These are phyloP conservation scores for Astragalus glycyphyllos DNA, from an alignment of 306 rosid species.

Conservation along the genomic window DNA sequence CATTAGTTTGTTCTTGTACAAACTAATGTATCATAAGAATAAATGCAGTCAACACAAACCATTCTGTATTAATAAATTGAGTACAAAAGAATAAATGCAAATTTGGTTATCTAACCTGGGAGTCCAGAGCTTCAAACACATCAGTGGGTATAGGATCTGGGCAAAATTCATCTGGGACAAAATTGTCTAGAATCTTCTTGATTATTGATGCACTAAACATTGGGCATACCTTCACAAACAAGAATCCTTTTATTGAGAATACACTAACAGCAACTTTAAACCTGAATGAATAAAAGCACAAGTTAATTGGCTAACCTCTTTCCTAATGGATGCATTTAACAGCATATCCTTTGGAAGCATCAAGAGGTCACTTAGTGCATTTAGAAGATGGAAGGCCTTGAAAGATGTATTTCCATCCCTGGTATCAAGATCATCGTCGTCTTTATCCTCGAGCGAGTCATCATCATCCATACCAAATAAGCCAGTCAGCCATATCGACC, in stretches of 20 bases:
- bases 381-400: constrained; percentile 85
- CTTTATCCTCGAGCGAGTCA: constrained; percentile 57
- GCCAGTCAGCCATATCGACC: constrained; percentile 96
- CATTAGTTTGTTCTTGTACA: too few relatives aligned
- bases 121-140: constrained; percentile 73
- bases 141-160: constrained; percentile 81
- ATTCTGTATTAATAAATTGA: not conserved
- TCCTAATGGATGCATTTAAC: constrained; percentile 71
- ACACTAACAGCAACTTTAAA: constrained; percentile 5
- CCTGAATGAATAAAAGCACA: constrained; percentile 28
- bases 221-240: constrained; percentile 83
- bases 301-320: constrained; percentile 69
- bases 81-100: constrained; percentile 10
- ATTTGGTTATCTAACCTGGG: constrained; percentile 64
- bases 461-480: constrained; percentile 81
- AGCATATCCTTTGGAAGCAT: constrained; percentile 99
- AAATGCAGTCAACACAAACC: too few relatives aligned
- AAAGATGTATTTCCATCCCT: constrained; percentile 59
- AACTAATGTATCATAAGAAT: too few relatives aligned
- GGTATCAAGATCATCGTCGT: constrained; percentile 50
- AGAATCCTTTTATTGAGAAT: constrained; percentile 31
- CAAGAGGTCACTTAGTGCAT: constrained; percentile 93
- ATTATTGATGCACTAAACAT: constrained; percentile 76
- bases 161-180: constrained; percentile 92
- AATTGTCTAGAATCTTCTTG: constrained; percentile 73